Percentiles rank a stretch among this genome's conserved stretches.
Evolutionary conservation across 495 filamentous ascomycete species (phyloP).

Genomic region (Neurospora sp.): DNA sequence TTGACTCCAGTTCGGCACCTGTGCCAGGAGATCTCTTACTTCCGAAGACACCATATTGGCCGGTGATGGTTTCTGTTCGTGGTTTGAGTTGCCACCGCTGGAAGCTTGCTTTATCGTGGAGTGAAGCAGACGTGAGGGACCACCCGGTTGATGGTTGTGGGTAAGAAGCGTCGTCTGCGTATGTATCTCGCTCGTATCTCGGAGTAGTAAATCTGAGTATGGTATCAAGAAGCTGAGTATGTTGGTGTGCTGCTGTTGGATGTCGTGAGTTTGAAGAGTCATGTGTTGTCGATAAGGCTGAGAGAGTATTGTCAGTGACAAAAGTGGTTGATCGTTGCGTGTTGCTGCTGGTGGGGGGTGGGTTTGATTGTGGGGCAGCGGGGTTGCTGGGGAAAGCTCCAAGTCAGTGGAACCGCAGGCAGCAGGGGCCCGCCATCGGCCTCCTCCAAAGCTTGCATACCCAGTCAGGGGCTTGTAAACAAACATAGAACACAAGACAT

Average conservation of each 20-base stretch:
- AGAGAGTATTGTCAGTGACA: not conserved
- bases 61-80: not conserved
- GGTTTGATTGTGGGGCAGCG: not conserved
- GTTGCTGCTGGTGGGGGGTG: not conserved
- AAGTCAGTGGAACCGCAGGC: not conserved
- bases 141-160: not conserved
- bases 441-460: not conserved
- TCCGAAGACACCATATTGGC: conserved; percentile 17
- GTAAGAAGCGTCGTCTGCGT: not conserved
- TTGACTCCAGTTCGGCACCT: conserved; percentile 42
- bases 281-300: not conserved
- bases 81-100: not conserved
- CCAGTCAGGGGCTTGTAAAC: not conserved
- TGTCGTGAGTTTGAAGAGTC: not conserved
- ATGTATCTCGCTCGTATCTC: not conserved
- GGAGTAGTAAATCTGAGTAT: not conserved
- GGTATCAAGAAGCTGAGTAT: not conserved
- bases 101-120: not conserved
- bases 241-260: not conserved
- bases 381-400: not conserved
- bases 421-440: not conserved
- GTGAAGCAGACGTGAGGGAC: not conserved
- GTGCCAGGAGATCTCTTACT: conserved; percentile 41
- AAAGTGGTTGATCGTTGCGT: not conserved
- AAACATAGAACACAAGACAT: not conserved